phyloP scores from a whole-genome alignment of 768 basidiomycete species.

The Boletus tomentosulus region DNA sequence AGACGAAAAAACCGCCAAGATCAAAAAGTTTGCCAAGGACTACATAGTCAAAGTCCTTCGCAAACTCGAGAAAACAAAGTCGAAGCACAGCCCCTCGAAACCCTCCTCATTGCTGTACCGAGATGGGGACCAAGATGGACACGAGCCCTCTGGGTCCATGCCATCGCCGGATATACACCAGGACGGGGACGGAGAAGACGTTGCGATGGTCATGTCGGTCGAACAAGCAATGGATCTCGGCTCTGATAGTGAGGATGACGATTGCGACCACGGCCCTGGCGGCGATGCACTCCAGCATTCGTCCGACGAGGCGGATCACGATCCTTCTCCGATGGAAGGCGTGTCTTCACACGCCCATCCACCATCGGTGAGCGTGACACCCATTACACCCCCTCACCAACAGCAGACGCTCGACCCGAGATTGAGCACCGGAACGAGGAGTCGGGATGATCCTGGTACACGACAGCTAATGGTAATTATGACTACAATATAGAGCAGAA shows the following conservation, averaged over 20 bases:
- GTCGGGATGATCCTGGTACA: slow-evolving; percentile 14
- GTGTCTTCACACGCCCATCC: slow-evolving; percentile 26
- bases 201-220: slow-evolving; percentile 36
- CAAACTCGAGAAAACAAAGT: slow-evolving; percentile 50
- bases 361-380: slow-evolving; percentile 29
- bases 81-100: slow-evolving; percentile 16
- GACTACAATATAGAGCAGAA: not conserved
- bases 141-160: slow-evolving; percentile 11
- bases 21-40: slow-evolving; percentile 91
- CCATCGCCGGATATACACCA: slow-evolving; percentile 8
- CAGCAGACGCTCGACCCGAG: slow-evolving; percentile 25
- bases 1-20: slow-evolving; percentile 83
- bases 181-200: slow-evolving; percentile 22
- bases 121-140: slow-evolving; percentile 3
- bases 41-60: slow-evolving; percentile 79
- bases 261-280: slow-evolving; percentile 8
- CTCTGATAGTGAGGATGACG: slow-evolving; percentile 32
- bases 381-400: slow-evolving; percentile 27
- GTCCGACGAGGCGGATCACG: slow-evolving; percentile 24
- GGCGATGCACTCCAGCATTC: slow-evolving; percentile 25
- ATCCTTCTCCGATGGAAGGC: slow-evolving; percentile 33
- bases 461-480: not conserved
- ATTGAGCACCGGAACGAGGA: slow-evolving; percentile 29
- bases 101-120: slow-evolving; percentile 13
- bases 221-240: slow-evolving; percentile 46